Base-by-base conservation (phyloP, 1,284 basidiomycete genomes). In the Marasmius tenuissimus region DNA sequence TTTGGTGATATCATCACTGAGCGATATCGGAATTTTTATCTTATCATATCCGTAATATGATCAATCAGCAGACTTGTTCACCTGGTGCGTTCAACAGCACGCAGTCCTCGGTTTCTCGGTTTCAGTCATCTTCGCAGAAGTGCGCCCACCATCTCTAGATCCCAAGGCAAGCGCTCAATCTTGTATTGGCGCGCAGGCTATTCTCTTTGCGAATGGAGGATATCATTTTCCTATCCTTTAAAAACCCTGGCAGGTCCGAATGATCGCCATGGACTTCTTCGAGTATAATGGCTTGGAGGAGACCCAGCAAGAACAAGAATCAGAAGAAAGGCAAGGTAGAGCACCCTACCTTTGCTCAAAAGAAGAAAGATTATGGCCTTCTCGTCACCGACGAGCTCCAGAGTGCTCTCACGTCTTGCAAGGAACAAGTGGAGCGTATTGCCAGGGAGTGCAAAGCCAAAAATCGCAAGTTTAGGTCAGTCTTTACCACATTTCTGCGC, bases 381-480 rank as follows among this genome's bases (percentile, higher is more conserved):
- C 65, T 73, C 7, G 72, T 73, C 16, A 73, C 70, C 6, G 65
- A 69, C 12, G 71, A 73, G 57, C 62, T 74, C 16, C 61, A 70
- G 8, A 68, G 65, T 22, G 72, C 72, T 0, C 66, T 72, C 33
- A 63, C 61, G 35, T 64, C 71, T 33, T 73, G 69, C 58, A 68
- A 66, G 27, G 62, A 47, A 34, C 70, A 66, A 58, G 51, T 53
- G 34, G 22, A 34, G 14, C 20, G 51, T 22, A 80, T 82, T 57
- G 72, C 74, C 9, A 71, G 65, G 49, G 71, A 78, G 39, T 81
- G 79, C 63, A 69, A 73, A 50, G 68, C 68, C 4, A 72, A 68
- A 57, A 81, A 80, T 57, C 67, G 73, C 50, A 76, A 75, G 60
- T 80, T 77, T 61, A 70, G 77, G 75, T 77, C 57, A 53, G 70